phyloP scores from a whole-genome alignment of 441 rosid genomes.

The Populus hybrid region DNA sequence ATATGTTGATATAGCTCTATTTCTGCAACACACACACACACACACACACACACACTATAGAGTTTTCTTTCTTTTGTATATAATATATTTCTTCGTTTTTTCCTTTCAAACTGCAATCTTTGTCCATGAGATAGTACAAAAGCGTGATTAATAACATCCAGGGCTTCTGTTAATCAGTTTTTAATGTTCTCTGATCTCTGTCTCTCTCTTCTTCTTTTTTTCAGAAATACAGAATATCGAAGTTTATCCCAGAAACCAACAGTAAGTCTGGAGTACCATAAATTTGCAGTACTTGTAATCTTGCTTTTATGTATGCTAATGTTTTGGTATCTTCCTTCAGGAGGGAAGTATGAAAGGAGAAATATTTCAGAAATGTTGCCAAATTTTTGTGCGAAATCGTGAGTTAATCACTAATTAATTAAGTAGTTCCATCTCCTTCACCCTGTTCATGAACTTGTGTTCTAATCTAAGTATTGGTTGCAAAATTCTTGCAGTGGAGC shows the following conservation, averaged over 20 bases:
- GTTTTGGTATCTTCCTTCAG: constrained; percentile 15
- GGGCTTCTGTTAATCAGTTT: not conserved
- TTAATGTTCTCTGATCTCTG: not conserved
- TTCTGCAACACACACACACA: no score
- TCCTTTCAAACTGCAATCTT: not conserved
- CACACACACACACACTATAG: no score
- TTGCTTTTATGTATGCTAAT: not conserved
- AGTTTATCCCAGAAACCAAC: constrained; percentile 46
- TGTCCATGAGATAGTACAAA: not conserved
- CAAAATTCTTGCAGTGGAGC: constrained; percentile 35
- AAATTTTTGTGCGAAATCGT: constrained; percentile 51
- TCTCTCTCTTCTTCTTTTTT: not conserved
- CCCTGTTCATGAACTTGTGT: no score
- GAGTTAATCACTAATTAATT: constrained; percentile 3
- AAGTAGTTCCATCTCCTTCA: not conserved
- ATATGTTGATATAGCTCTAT: no score
- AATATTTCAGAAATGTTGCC: constrained; percentile 52
- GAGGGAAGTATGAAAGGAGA: constrained; percentile 46
- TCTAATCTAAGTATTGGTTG: not conserved
- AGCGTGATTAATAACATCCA: not conserved
- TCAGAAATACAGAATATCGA: constrained; percentile 68
- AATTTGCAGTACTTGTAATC: no score
- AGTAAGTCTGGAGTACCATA: constrained; percentile 31
- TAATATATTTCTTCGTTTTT: not conserved
- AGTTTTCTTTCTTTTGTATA: no score